A percentile compares a stretch with the other conserved stretches of the same genome.
Evolutionary conservation across 2,329 filamentous ascomycete genomes (phyloP).

Genomic region (Thermomyces lanuginosus): DNA sequence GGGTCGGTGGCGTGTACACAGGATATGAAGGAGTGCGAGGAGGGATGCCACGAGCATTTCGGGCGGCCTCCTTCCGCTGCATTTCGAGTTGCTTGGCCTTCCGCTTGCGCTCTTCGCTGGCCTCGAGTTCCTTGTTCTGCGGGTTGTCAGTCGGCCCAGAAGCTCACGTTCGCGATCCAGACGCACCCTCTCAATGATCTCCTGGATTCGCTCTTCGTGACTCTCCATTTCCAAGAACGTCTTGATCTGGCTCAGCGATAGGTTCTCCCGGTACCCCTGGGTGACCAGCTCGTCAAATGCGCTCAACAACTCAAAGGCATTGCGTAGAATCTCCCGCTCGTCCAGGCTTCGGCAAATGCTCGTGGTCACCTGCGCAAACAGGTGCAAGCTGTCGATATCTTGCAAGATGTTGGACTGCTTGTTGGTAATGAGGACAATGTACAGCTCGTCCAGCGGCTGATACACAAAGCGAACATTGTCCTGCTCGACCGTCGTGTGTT

Average conservation of each 20-base stretch:
- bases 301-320: constrained; percentile 89
- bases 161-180: background rate
- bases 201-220: constrained; percentile 96
- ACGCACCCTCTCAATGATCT: constrained; percentile 78
- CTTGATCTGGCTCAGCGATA: constrained; percentile 94
- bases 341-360: constrained; percentile 93
- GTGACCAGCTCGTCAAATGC: constrained; percentile 97
- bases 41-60: constrained; percentile 49
- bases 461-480: constrained; percentile 99
- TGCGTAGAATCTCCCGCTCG: constrained; percentile 84
- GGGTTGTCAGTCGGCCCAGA: constrained; percentile 10
- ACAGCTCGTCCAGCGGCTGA: constrained; percentile 95
- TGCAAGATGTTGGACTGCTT: constrained; percentile 98
- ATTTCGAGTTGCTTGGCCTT: constrained; percentile 98
- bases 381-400: constrained; percentile 94
- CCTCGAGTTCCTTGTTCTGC: constrained; percentile 96
- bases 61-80: constrained; percentile 90
- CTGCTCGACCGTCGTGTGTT: constrained; percentile 96
- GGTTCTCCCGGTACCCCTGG: constrained; percentile 85
- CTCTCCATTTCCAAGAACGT: constrained; percentile 99
- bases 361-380: constrained; percentile 93
- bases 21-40: constrained; percentile 71
- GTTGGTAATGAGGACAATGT: constrained; percentile 99
- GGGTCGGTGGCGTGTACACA: constrained; percentile 67
- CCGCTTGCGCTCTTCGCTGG: constrained; percentile 92